phyloP scores from a whole-genome alignment of 352 stramenopile species.

The Phytophthora europaea region DNA sequence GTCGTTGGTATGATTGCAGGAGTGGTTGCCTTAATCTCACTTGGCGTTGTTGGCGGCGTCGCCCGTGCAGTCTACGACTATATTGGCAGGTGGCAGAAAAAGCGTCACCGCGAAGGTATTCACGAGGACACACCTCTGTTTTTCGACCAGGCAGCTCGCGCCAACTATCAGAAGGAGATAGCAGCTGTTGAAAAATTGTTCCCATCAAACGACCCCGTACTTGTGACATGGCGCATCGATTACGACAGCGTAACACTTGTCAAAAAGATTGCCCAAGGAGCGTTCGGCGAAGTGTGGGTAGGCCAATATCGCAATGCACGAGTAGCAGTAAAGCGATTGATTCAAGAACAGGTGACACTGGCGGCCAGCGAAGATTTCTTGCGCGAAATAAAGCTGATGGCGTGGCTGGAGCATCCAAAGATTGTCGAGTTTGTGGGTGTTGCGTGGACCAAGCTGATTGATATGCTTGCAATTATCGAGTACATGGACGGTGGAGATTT shows the following conservation, averaged over 20 bases:
- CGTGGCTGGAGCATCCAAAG: constrained; percentile 75
- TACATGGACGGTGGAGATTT: constrained; percentile 79
- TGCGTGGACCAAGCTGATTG: constrained; percentile 74
- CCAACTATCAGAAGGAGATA: constrained; percentile 69
- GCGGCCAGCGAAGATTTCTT: constrained; percentile 73
- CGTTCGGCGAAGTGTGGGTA: constrained; percentile 82
- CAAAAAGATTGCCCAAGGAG: constrained; percentile 73
- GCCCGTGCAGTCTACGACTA: constrained; percentile 57
- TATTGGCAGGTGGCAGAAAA: constrained; percentile 45
- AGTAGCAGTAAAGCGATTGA: constrained; percentile 70
- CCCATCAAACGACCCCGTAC: constrained; percentile 74
- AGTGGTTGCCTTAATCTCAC: constrained; percentile 37
- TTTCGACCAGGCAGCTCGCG: constrained; percentile 73
- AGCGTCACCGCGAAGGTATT: constrained; percentile 57
- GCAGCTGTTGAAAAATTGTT: constrained; percentile 70
- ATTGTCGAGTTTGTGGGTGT: constrained; percentile 78
- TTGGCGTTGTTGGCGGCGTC: constrained; percentile 49
- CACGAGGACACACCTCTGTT: constrained; percentile 80
- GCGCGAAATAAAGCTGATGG: constrained; percentile 77
- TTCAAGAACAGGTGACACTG: constrained; percentile 54
- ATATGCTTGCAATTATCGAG: constrained; percentile 77
- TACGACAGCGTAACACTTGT: constrained; percentile 75
- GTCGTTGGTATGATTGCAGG: constrained; percentile 38
- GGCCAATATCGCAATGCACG: constrained; percentile 65
- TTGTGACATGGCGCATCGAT: constrained; percentile 78